Conservation (phyloP, 768 basidiomycete genomes). For the Lactifluus echinatus region DNA sequence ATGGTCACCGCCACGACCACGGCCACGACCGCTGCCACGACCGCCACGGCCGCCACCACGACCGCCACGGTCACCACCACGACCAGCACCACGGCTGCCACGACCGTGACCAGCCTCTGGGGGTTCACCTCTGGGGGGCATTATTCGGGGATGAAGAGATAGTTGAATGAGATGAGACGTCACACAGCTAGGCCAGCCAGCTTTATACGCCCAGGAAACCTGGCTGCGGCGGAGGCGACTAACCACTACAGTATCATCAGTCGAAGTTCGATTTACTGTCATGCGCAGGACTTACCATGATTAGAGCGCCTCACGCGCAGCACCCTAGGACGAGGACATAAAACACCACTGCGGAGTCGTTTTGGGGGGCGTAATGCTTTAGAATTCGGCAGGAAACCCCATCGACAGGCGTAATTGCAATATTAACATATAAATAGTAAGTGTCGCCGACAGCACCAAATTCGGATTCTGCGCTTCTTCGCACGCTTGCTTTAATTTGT, state of each 20-base stretch:
- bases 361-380: not conserved
- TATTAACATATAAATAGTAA: not conserved
- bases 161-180: not conserved
- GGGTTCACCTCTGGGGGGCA: not conserved
- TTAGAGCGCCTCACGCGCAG: not conserved
- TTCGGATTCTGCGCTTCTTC: too few species aligned
- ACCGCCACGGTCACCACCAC: not conserved
- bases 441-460: too few species aligned
- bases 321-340: too few species aligned
- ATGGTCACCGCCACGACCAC: not conserved
- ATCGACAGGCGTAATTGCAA: not conserved
- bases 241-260: too few species aligned
- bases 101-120: not conserved
- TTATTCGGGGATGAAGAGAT: not conserved
- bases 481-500: too few species aligned
- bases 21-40: slow-evolving; percentile 24
- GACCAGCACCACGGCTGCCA: not conserved
- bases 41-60: not conserved
- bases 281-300: not conserved
- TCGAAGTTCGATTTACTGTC: not conserved
- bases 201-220: not conserved
- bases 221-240: not conserved
- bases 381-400: not conserved
- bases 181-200: not conserved
- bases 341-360: not conserved